phyloP scores from a whole-genome alignment of 2,329 filamentous ascomycete species.

The Fusarium irregulare region DNA sequence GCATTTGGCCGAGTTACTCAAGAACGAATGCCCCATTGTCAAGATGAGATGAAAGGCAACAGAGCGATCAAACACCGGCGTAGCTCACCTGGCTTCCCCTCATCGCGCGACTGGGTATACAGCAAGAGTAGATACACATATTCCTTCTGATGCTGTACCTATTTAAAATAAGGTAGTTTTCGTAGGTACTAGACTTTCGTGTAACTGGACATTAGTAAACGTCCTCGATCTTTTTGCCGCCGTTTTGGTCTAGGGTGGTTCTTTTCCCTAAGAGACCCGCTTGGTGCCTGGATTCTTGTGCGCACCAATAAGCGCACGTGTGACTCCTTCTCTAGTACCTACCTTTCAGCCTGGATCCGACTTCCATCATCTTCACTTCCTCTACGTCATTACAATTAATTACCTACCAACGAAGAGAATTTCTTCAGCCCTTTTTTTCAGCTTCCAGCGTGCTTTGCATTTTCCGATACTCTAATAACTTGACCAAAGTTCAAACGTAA shows the following conservation, averaged over 20 bases:
- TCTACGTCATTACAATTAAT: slow-evolving; percentile 32
- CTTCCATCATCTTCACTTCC: slow-evolving; percentile 13
- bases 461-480: neutral
- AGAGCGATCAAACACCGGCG: too few species aligned
- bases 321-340: slow-evolving; percentile 2
- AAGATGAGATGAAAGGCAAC: too few species aligned
- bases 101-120: too few species aligned
- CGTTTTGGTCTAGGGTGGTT: neutral
- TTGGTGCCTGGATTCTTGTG: slow-evolving; percentile 27
- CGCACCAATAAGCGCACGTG: slow-evolving; percentile 29
- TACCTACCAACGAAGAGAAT: neutral
- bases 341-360: slow-evolving; percentile 16
- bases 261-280: slow-evolving; percentile 6
- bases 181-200: neutral
- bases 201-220: neutral
- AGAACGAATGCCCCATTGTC: too few species aligned
- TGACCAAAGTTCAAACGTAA: neutral
- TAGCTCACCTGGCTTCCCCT: too few species aligned
- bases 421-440: neutral
- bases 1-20: too few species aligned
- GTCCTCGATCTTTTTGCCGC: neutral
- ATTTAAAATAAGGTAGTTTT: neutral
- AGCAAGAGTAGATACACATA: neutral
- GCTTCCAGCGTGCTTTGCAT: neutral
- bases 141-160: neutral